These are phyloP conservation scores for Nidularia sp. DNA, from an alignment of 768 basidiomycete genomes.

Conservation along the genomic window DNA sequence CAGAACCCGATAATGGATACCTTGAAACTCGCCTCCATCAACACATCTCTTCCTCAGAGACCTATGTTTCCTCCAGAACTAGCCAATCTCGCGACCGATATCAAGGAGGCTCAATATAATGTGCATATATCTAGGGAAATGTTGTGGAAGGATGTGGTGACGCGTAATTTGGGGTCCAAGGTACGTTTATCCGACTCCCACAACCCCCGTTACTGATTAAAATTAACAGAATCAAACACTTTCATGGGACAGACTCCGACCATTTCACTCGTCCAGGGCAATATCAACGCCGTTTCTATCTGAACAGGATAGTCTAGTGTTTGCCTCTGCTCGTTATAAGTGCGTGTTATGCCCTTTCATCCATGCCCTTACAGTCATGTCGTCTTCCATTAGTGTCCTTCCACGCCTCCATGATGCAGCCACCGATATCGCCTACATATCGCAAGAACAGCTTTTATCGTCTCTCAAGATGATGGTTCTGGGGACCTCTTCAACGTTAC, in stretches of 20 bases:
- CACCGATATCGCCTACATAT: slow-evolving; percentile 37
- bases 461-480: slow-evolving; percentile 55
- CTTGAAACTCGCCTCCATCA: slow-evolving; percentile 27
- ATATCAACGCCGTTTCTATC: slow-evolving; percentile 58
- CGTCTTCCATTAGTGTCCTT: slow-evolving; percentile 35
- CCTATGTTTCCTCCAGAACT: slow-evolving; percentile 23
- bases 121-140: neutral
- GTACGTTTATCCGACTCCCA: neutral
- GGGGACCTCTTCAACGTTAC: slow-evolving; percentile 65
- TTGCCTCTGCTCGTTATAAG: slow-evolving; percentile 58
- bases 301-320: slow-evolving; percentile 53
- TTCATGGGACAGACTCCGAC: slow-evolving; percentile 62
- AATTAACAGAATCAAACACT: slow-evolving; percentile 37
- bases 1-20: slow-evolving; percentile 76
- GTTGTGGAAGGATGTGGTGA: slow-evolving; percentile 12
- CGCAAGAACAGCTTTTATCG: slow-evolving; percentile 41
- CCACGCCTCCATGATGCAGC: slow-evolving; percentile 36
- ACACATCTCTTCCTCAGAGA: slow-evolving; percentile 9
- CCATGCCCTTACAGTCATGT: neutral
- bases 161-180: neutral
- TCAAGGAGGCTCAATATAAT: too few species aligned
- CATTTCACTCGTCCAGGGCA: slow-evolving; percentile 21
- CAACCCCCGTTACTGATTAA: neutral
- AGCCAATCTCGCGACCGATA: slow-evolving; percentile 11
- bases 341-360: slow-evolving; percentile 25